These are phyloP conservation scores for Chytriomyces hyalinus DNA, from an alignment of 192 early-diverging fungal species.

Conservation along the genomic window DNA sequence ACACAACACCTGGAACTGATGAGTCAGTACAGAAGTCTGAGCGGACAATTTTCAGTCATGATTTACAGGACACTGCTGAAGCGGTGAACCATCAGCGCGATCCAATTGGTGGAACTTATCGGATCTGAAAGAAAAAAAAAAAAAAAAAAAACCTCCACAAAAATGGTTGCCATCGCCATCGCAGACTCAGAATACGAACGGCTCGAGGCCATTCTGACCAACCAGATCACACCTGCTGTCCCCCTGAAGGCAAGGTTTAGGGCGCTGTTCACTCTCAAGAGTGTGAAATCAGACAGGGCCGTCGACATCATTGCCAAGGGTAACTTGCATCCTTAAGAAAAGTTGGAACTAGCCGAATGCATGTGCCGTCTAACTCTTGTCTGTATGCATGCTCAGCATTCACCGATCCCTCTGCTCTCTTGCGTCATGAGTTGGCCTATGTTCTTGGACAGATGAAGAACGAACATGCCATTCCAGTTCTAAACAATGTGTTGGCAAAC, in stretches of 20 bases:
- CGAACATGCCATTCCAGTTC: slow-evolving; percentile 70
- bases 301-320: slow-evolving; percentile 86
- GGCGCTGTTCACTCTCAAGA: slow-evolving; percentile 91
- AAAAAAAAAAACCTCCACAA: not conserved
- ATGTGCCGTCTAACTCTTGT: too few species aligned
- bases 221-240: slow-evolving; percentile 26
- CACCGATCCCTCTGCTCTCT: slow-evolving; percentile 80
- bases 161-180: slow-evolving; percentile 1
- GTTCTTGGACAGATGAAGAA: slow-evolving; percentile 95
- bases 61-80: too few species aligned
- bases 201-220: slow-evolving; percentile 36
- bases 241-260: slow-evolving; percentile 89
- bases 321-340: slow-evolving; percentile 30
- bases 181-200: slow-evolving; percentile 21
- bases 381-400: slow-evolving; percentile 54
- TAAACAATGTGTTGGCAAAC: slow-evolving; percentile 72
- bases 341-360: not conserved
- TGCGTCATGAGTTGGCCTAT: slow-evolving; percentile 97
- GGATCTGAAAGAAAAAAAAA: too few species aligned
- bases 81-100: too few species aligned
- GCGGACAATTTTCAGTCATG: too few species aligned
- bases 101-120: too few species aligned
- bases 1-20: not conserved
- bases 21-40: too few species aligned
- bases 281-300: slow-evolving; percentile 69